Base-by-base conservation (phyloP, 768 basidiomycete genomes). In the Amanita muscaria region DNA sequence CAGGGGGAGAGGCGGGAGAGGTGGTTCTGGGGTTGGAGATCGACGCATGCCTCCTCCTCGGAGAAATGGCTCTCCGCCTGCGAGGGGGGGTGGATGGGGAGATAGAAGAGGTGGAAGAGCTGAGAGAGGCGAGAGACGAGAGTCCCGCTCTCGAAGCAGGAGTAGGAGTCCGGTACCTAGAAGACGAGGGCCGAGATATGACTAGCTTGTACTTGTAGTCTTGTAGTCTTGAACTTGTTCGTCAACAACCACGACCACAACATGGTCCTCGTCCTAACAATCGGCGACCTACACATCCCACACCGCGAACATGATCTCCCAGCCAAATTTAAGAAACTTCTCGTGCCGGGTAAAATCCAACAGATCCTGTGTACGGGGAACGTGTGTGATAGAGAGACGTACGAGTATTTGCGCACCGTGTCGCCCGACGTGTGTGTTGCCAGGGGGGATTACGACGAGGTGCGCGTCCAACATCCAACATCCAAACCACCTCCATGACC, bases 341-440 rank as follows among this genome's bases (percentile, higher is more conserved):
- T 99, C 42, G 83, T 89, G 4, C 88, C 88, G 15, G 96, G 96
- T 16, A 99, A 99, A 64, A 98, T 99, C 35, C 89, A 93, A 50
- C 94, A 98, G 63, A 96, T 98, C 48, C 72, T 98, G 19, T 96
- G 91, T 61, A 98, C 94, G 0, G 96, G 96, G 37, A 98, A 98
- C 60, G 84, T 97, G 18, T 93, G 90, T 62, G 96, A 99, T 67
- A 83, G 84, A 56, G 94, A 98, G 64, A 98, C 96, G 5, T 92
- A 87, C 63, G 96, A 97, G 54, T 98, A 96, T 68, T 72, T 99
- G 18, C 74, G 89, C 52, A 91, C 88, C 11, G 87, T 99, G n/a
- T 83, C 88, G 14, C 80, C 88, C 8, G 96, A 97, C 57, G 88
- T 98, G 5, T 76, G 88, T 52, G 84, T 91, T 33, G 94, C 93